Base-by-base conservation (phyloP, 352 stramenopile species). In the Pythium brachiatum region DNA sequence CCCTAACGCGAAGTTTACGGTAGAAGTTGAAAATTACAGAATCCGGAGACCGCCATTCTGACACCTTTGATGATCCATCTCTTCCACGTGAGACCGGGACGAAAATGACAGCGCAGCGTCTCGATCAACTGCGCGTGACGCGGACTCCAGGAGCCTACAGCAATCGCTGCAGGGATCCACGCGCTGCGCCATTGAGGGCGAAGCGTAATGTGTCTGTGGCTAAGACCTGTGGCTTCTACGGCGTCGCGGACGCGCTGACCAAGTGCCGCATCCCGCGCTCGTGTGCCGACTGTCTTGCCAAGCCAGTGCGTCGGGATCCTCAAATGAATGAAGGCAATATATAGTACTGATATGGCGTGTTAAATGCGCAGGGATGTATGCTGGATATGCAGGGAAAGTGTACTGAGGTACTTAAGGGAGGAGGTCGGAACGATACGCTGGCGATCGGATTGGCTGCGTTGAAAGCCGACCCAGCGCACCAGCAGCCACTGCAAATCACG, bases 201-300 rank as follows among this genome's bases (percentile, higher is more conserved):
- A 7, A 34, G 16, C n/a, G 27, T 2, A 41, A 55, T 26, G 48
- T 41, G 7, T 8, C 48, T 1, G 18, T 32, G 0, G 7, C 7
- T 9, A 29, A 57, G n/a, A 31, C 51, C 15, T 57, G 51, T 18
- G 27, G 16, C 4, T 57, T 57, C 31, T 57, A 57, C 51, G 51
- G 51, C 27, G 29, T 41, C 31, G 51, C 51, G 12, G 51, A 57
- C 31, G 15, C 51, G 18, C 16, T 57, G 15, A 29, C 51, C 29
- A 52, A 52, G 25, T 52, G 44, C 44, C 44, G 44, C 44, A 0
- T 52, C 5, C 54, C 54, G 39, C 54, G 54, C 25, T 53, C 54
- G 18, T 60, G 54, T 39, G 12, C 7, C 15, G 54, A 60, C 41
- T 60, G 54, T 23, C 54, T 60, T 26, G 39, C 39, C 26, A 60